Base-by-base conservation (phyloP, 1,284 basidiomycete genomes). In the Coniferiporia sulphurascens region DNA sequence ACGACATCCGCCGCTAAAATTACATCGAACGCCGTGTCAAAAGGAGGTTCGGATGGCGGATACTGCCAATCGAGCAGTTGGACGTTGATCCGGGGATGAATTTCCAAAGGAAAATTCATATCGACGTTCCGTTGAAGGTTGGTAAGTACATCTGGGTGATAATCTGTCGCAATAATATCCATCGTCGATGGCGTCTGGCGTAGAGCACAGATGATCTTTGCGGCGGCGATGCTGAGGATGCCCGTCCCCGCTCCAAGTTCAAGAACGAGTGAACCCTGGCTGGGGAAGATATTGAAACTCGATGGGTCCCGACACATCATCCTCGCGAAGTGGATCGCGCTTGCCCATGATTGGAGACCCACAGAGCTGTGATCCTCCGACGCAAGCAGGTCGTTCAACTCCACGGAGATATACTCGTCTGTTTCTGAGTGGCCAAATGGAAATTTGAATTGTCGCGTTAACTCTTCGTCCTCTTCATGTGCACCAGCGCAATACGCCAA, bases 191-290 rank as follows among this genome's bases (percentile, higher is more conserved):
- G 50, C 22, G 21, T 55, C 45, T 32, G 27, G 43, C 27, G 22
- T 19, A 56, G 44, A 17, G 54, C 53, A 41, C 65, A 70, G 21
- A 88, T 72, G 9, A 92, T 73, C 64, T 87, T 83, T 19, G 84
- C 82, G 4, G 80, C 77, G 21, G 83, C 81, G 62, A 93, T 86
- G 67, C 90, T 91, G 8, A 94, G 77, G 56, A 95, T 72, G 1
- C 93, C 93, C 0, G 93, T 95, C 0, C 93, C 93, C 0, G 92
- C 92, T 3, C 93, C 93, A 12, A 96, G 79, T 72, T 96, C 93
- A 41, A 95, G 78, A 1, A 94, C 72, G 9, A 88, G 77, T 13
- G 77, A 63, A 19, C 19, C 35, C 55, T 55, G 15, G 17, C 56
- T 27, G 60, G 64, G 61, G 35, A 51, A 36, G 41, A 81, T 69